These are phyloP conservation scores for Russula griseocarnosa DNA, from an alignment of 768 basidiomycete genomes.

Conservation along the genomic window DNA sequence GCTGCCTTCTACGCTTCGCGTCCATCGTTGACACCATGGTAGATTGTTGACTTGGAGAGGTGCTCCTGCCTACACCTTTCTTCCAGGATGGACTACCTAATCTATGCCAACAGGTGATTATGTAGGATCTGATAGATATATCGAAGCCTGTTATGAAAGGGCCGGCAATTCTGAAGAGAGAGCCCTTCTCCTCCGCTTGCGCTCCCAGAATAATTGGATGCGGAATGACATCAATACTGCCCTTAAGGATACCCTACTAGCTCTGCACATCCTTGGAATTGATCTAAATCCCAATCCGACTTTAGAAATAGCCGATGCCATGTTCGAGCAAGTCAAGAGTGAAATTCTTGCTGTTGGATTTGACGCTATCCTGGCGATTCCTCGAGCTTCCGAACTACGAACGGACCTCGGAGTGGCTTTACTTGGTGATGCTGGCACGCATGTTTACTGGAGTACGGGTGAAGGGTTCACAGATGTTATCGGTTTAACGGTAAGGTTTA, in stretches of 20 bases:
- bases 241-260: constrained; percentile 53
- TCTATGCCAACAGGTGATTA: constrained; percentile 46
- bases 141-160: constrained; percentile 52
- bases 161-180: constrained; percentile 50
- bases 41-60: constrained; percentile 68
- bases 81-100: not conserved
- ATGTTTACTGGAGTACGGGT: constrained; percentile 65
- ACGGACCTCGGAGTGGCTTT: constrained; percentile 61
- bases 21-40: constrained; percentile 8
- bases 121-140: constrained; percentile 46
- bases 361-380: constrained; percentile 60
- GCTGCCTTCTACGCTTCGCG: not conserved
- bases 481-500: constrained; percentile 51
- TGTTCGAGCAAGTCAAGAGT: constrained; percentile 68
- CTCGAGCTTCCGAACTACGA: constrained; percentile 54
- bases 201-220: constrained; percentile 62
- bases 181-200: constrained; percentile 52
- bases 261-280: constrained; percentile 58
- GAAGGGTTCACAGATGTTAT: constrained; percentile 58
- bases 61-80: constrained; percentile 23
- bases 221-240: constrained; percentile 54
- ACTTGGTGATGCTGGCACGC: constrained; percentile 66
- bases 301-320: constrained; percentile 50
- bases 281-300: constrained; percentile 54
- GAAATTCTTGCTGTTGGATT: constrained; percentile 67